Base-by-base conservation (phyloP, 345 rosid species). In the Camelina hispida region DNA sequence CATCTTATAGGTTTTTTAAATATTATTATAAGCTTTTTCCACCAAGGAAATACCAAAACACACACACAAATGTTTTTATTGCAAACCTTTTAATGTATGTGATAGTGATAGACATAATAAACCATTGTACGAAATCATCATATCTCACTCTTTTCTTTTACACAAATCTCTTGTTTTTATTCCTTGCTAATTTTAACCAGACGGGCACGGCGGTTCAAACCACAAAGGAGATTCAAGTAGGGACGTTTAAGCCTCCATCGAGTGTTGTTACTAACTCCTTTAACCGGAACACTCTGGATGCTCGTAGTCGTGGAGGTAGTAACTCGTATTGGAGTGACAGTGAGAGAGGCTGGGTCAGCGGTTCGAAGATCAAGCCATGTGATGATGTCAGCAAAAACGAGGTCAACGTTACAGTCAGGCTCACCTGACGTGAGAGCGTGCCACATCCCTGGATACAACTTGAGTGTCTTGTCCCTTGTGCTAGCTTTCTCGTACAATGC, bases 391-490 rank as follows among this genome's bases (percentile, higher is more conserved):
- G 84, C 85, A n/a, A 93, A 93, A 5, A 96, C 99, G 18, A 85
- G 80, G 47, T 83, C 88, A 0, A 91, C 74, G 82, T 96, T 93
- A 6, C 78, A 82, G 3, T 93, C 96, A 0, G 98, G 90, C 64
- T 95, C 99, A 9, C 99, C 99, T 0, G 88, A 77, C 2, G 98
- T 93, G 62, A 96, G 78, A 34, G 76, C 90, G n/a, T 96, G 99
- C 99, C 99, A 96, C 99, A 96, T 96, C 62, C 97, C 96, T 0
- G 91, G 89, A 76, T 93, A 95, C 68, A 95, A 62, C 75, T 85
- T 88, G 15, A 95, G 82, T 71, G 93, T 95, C 85, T 93, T 92
- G 88, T 95, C 99, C 53, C 51, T 62, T 81, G 97, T 85, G 73
- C 93, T 78, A 7, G 98, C 94, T 82, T 78, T 84, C 79, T 75